Base-by-base conservation (phyloP, 768 basidiomycete genomes). In the Leccinellum rugosiceps region DNA sequence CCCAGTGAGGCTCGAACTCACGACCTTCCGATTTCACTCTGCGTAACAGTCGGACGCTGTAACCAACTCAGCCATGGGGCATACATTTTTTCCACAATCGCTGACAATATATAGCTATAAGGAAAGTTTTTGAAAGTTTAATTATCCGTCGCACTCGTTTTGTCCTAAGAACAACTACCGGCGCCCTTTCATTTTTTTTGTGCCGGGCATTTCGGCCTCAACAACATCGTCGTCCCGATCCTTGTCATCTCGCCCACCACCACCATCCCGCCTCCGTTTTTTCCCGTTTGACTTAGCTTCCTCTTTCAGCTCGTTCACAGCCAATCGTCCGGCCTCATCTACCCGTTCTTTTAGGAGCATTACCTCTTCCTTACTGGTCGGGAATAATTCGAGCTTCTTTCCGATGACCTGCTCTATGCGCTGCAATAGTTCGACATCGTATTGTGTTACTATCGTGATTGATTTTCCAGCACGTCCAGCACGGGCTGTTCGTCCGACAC, bases 391-490 rank as follows among this genome's bases (percentile, higher is more conserved):
- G 86, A 99, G 89, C 73, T 94, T 91, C 76, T 96, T 96, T 41
- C 85, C 94, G 21, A 90, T 86, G 7, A 96, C 94, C 21, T 83
- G 79, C 72, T 99, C 97, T 67, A 98, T 98, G 9, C 97, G 87
- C 72, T 97, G 94, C 5, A 98, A 75, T 46, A 98, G 81, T 74
- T 98, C 97, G 54, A 99, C 94, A 63, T 99, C 97, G 72, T 98
- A 99, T 74, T 99, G 97, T 6, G 96, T 93, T 23, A 98, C 94
- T 43, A 99, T 83, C n/a, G 95, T 97, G 65, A 99, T 90, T 1
- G 92, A 88, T 76, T 98, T 98, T 45, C 97, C 97, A 2, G 94
- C 86, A 44, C 97, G 85, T n/a, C 97, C 97, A 3, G 97, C 97
- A 68, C 97, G 89, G 6, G 97, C 97, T 31, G 97, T 99, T 56